Percentiles rank a stretch among this genome's conserved stretches.
Evolutionary conservation across 1,284 basidiomycete species (phyloP).

Genomic region (Cryptococcus depauperatus): DNA sequence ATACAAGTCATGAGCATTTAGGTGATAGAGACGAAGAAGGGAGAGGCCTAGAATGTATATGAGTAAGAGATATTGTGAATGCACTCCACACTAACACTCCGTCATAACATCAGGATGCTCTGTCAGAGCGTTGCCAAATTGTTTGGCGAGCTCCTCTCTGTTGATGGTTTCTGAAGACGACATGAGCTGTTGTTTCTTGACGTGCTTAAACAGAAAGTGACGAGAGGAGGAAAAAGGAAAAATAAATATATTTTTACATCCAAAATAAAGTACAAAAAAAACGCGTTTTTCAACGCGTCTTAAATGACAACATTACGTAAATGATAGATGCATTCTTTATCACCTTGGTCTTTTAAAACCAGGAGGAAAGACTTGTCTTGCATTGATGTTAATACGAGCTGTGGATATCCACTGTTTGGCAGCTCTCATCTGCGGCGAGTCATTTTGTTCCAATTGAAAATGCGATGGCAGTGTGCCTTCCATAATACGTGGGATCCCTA

Average conservation of each 20-base stretch:
- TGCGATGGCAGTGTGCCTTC: conserved; percentile 65
- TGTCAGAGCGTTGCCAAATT: conserved; percentile 29
- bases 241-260: neutral
- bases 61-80: neutral
- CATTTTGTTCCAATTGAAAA: conserved; percentile 43
- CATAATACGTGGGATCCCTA: conserved; percentile 79
- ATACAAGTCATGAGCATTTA: conserved; percentile 42
- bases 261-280: neutral
- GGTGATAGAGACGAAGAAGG: conserved; percentile 39
- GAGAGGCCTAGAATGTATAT: conserved; percentile 34
- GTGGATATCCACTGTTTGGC: conserved; percentile 51
- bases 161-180: conserved; percentile 16
- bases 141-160: conserved; percentile 26
- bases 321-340: neutral
- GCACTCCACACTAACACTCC: conserved; percentile 25
- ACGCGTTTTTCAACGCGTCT: neutral
- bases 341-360: conserved; percentile 21
- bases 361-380: conserved; percentile 60
- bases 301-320: neutral
- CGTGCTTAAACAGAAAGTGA: too few species aligned
- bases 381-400: conserved; percentile 70
- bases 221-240: neutral
- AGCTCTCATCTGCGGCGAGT: conserved; percentile 42
- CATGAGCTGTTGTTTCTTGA: conserved; percentile 10
- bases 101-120: conserved; percentile 40